Evolutionary conservation across 164 flowering plant species (phyloP).

Genomic region (Annona squamosa): DNA sequence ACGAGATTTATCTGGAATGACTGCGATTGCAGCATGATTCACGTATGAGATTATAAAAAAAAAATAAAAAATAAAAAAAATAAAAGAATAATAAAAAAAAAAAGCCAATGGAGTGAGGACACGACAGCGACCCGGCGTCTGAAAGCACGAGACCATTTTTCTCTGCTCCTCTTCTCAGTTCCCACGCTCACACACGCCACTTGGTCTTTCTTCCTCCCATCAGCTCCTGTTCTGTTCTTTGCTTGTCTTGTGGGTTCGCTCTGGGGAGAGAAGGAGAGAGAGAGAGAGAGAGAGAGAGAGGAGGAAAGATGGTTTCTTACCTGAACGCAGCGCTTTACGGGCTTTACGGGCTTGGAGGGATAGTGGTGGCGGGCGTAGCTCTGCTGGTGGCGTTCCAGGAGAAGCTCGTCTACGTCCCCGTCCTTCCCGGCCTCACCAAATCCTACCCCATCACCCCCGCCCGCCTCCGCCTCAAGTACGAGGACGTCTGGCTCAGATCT

Average conservation of each 20-base stretch:
- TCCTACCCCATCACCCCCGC: slow-evolving; percentile 82
- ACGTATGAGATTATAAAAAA: too few species aligned
- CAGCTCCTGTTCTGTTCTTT: background rate
- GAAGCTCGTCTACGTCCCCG: slow-evolving; percentile 88
- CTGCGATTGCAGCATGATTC: too few species aligned
- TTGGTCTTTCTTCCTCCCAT: background rate
- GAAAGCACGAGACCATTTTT: too few species aligned
- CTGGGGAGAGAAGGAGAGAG: background rate
- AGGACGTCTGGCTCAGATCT: slow-evolving; percentile 92
- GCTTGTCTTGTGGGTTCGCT: too few species aligned
- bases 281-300: slow-evolving; percentile 8
- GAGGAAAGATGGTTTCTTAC: slow-evolving; percentile 61
- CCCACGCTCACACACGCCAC: too few species aligned
- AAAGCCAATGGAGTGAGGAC: too few species aligned
- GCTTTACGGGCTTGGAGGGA: slow-evolving; percentile 78
- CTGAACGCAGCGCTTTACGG: slow-evolving; percentile 59
- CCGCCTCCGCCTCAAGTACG: slow-evolving; percentile 71
- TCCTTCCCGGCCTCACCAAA: slow-evolving; percentile 85
- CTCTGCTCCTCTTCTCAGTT: too few species aligned
- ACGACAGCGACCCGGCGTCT: too few species aligned
- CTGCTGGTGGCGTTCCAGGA: slow-evolving; percentile 93
- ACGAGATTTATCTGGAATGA: too few species aligned
- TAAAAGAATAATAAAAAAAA: too few species aligned
- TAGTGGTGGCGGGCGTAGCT: slow-evolving; percentile 77
- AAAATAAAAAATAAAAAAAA: too few species aligned